Percentiles rank a stretch among this genome's conserved stretches.
Conservation (phyloP, 768 basidiomycete genomes). For the Hygrophorus russula region DNA sequence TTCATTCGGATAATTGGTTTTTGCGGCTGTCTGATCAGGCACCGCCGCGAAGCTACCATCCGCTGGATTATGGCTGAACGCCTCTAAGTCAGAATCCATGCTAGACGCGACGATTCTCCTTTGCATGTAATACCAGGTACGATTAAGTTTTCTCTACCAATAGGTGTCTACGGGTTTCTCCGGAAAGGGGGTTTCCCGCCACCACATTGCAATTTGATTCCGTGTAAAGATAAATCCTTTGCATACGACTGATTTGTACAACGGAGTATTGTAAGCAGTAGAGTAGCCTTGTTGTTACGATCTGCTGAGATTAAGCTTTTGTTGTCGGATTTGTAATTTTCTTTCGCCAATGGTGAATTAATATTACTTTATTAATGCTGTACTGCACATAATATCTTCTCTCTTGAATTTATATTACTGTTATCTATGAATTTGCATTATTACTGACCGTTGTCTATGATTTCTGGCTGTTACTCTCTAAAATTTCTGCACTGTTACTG, state of each 20-base stretch:
- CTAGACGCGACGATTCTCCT: conserved; percentile 66
- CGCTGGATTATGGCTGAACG: conserved; percentile 79
- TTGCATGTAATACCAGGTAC: conserved; percentile 46
- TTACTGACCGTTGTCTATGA: too few species aligned
- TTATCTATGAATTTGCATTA: too few species aligned
- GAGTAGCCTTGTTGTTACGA: conserved; percentile 74
- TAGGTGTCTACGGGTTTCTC: conserved; percentile 34
- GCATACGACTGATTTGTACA: conserved; percentile 71
- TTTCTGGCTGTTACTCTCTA: too few species aligned
- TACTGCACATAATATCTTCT: too few species aligned
- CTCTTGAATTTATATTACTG: too few species aligned
- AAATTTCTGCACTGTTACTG: too few species aligned
- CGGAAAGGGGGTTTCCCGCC: conserved; percentile 47
- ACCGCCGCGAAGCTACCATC: conserved; percentile 74
- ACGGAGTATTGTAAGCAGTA: conserved; percentile 68
- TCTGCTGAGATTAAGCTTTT: conserved; percentile 67
- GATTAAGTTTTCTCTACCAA: conserved; percentile 65
- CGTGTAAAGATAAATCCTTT: conserved; percentile 66
- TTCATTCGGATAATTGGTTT: conserved; percentile 78
- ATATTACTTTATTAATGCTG: too few species aligned
- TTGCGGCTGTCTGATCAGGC: conserved; percentile 70
- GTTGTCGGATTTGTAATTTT: conserved; percentile 65
- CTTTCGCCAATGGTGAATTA: too few species aligned
- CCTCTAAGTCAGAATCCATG: conserved; percentile 78
- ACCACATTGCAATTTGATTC: conserved; percentile 53